These are phyloP conservation scores for Cryptococcus deneoformans DNA, from an alignment of 1,284 basidiomycete species.

Conservation along the genomic window DNA sequence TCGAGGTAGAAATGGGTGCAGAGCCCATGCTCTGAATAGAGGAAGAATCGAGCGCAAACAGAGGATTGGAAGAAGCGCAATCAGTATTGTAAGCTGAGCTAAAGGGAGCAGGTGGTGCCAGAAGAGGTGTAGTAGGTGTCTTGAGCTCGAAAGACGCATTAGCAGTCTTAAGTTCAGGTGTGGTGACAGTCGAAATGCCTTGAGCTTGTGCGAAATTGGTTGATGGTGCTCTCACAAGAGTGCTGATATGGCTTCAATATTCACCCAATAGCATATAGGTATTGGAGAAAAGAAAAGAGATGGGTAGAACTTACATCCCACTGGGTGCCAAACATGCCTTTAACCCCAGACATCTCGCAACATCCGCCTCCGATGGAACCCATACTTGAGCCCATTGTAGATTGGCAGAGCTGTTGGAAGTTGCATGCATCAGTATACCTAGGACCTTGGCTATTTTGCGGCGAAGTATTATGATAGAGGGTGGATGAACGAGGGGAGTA, in stretches of 20 bases:
- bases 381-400: slow-evolving; percentile 40
- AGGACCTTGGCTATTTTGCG: slow-evolving; percentile 21
- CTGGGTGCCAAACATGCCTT: slow-evolving; percentile 24
- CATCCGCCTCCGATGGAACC: slow-evolving; percentile 29
- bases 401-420: slow-evolving; percentile 4
- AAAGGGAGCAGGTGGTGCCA: background rate
- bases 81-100: too few species aligned
- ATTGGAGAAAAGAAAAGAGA: background rate
- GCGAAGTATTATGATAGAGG: background rate
- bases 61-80: too few species aligned
- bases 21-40: background rate
- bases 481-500: background rate
- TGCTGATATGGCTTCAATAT: slow-evolving; percentile 7
- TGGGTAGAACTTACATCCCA: slow-evolving; percentile 29
- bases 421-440: slow-evolving; percentile 29
- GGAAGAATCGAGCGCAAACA: too few species aligned
- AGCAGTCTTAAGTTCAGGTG: background rate
- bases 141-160: slow-evolving; percentile 3
- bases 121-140: slow-evolving; percentile 10
- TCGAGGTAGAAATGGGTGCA: background rate
- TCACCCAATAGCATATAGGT: background rate
- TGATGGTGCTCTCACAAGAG: slow-evolving; percentile 11
- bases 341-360: slow-evolving; percentile 28
- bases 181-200: background rate
- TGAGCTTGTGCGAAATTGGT: background rate